Evolutionary conservation across 805 yeast genomes (phyloP).

Genomic region (Myxozyma lipomycoides): DNA sequence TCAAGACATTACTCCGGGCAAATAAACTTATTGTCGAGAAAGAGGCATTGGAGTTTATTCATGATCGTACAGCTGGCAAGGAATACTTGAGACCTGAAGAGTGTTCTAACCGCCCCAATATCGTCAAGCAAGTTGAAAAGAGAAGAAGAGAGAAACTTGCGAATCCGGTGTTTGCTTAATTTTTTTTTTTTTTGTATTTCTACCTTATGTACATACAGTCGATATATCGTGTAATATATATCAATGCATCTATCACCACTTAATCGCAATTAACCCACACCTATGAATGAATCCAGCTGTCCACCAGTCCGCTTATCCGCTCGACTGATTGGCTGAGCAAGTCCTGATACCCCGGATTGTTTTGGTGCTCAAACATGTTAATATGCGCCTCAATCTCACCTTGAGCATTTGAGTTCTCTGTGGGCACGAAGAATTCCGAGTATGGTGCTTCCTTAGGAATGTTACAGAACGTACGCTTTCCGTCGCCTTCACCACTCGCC

Average conservation of each 20-base stretch:
- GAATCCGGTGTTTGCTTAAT: background rate
- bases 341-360: conserved; percentile 14
- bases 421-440: conserved; percentile 17
- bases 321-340: conserved; percentile 16
- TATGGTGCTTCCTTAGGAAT: conserved; percentile 25
- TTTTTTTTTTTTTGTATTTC: background rate
- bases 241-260: background rate
- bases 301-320: conserved; percentile 4
- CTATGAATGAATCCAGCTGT: conserved; percentile 9
- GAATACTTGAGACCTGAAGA: conserved; percentile 10
- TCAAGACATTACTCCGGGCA: conserved; percentile 22
- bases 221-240: background rate
- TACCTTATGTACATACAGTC: background rate
- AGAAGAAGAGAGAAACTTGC: background rate
- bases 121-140: conserved; percentile 1
- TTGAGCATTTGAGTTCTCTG: conserved; percentile 21
- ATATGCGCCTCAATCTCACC: conserved; percentile 28
- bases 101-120: conserved; percentile 1
- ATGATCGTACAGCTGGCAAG: conserved; percentile 19
- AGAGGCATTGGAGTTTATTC: conserved; percentile 19
- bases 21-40: conserved; percentile 23
- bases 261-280: background rate
- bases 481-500: conserved; percentile 19
- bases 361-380: conserved; percentile 17
- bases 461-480: conserved; percentile 24